Evolutionary conservation across 2,329 filamentous ascomycete species (phyloP).

Genomic region (Fusarium pininemorale): DNA sequence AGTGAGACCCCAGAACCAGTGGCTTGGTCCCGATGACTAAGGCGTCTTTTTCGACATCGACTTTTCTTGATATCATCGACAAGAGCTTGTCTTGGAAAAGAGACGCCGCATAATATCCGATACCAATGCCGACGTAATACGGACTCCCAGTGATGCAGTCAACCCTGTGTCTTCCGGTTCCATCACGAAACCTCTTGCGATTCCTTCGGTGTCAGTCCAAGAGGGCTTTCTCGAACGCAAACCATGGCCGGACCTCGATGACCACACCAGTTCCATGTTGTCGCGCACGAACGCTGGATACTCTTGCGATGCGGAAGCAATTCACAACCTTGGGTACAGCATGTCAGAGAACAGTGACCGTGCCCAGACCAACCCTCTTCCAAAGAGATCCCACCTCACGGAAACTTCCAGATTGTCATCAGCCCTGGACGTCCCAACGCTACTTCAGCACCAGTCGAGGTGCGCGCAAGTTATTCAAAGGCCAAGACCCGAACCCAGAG

Average conservation of each 20-base stretch:
- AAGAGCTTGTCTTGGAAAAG: conserved; percentile 11
- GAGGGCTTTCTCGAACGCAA: conserved; percentile 61
- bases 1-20: conserved; percentile 14
- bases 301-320: conserved; percentile 17
- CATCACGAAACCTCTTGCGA: conserved; percentile 69
- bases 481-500: conserved; percentile 25
- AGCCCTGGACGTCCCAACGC: conserved; percentile 17
- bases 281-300: conserved; percentile 24
- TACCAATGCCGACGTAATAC: conserved; percentile 29
- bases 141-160: conserved; percentile 54
- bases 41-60: conserved; percentile 24
- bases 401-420: conserved; percentile 14
- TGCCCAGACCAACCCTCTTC: conserved; percentile 46
- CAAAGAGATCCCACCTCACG: conserved; percentile 35
- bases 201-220: conserved; percentile 79
- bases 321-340: conserved; percentile 12
- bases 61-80: conserved; percentile 32
- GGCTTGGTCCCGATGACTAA: conserved; percentile 29
- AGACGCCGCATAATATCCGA: conserved; percentile 5
- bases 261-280: conserved; percentile 28
- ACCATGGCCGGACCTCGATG: conserved; percentile 45
- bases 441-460: conserved; percentile 45
- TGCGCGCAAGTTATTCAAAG: conserved; percentile 34
- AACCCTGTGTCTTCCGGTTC: conserved; percentile 55
- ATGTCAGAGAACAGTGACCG: conserved; percentile 21